phyloP scores from a whole-genome alignment of 306 rosid species.

The Quercus berberidifolia region DNA sequence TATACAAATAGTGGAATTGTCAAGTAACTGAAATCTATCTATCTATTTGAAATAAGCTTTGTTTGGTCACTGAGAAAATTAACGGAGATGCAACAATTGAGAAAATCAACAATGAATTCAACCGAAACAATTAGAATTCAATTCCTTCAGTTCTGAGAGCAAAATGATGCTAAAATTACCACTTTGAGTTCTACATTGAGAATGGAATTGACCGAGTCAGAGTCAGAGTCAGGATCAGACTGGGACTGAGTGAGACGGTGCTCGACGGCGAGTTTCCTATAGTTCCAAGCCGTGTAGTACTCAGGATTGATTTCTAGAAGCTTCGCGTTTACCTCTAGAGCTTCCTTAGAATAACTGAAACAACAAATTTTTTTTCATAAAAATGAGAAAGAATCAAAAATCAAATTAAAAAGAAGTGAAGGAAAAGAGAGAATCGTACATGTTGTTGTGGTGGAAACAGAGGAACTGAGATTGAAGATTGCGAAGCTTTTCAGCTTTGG shows the following conservation, averaged over 20 bases:
- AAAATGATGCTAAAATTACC: conserved; percentile 23
- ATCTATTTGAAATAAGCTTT: not conserved
- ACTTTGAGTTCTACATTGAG: conserved; percentile 62
- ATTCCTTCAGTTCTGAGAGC: not conserved
- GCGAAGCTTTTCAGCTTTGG: conserved; percentile 63
- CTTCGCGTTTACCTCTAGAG: conserved; percentile 59
- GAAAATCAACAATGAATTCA: not conserved
- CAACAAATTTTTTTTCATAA: not conserved
- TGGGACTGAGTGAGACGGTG: conserved; percentile 39
- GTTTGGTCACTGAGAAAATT: not conserved
- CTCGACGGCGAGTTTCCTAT: conserved; percentile 71
- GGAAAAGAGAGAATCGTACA: conserved; percentile 15
- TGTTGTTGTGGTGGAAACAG: conserved; percentile 55
- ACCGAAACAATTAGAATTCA: not conserved
- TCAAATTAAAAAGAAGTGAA: not conserved
- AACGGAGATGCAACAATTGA: not conserved
- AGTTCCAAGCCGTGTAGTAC: conserved; percentile 88
- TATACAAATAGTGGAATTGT: too few relatives aligned
- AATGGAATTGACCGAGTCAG: conserved; percentile 34
- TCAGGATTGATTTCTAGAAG: conserved; percentile 77
- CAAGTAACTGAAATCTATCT: too few relatives aligned
- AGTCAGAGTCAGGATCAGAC: conserved; percentile 46
- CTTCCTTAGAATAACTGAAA: conserved; percentile 70
- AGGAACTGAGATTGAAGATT: conserved; percentile 68
- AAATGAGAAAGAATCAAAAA: not conserved